Conservation (phyloP, 2,329 filamentous ascomycete species). For the Didymella pinodella region DNA sequence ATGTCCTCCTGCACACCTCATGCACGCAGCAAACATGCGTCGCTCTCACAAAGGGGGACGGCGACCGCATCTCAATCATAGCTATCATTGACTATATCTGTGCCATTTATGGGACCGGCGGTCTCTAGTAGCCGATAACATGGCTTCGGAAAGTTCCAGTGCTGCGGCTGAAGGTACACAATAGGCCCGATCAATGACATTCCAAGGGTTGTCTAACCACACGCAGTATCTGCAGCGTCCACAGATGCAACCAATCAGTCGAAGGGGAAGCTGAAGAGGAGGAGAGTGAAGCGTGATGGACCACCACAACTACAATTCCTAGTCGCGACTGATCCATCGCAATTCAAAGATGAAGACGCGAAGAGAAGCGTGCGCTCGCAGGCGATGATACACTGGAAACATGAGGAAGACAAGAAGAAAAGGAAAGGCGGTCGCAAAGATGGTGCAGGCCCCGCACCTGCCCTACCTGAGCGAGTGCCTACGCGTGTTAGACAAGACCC, state of each 20-base stretch:
- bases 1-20: slow-evolving; percentile 1
- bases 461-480: background rate
- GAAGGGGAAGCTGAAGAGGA: slow-evolving; percentile 23
- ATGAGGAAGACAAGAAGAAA: slow-evolving; percentile 24
- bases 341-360: slow-evolving; percentile 40
- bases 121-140: slow-evolving; percentile 5
- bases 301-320: slow-evolving; percentile 43
- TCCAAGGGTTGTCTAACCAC: slow-evolving; percentile 3
- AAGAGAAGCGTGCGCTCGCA: slow-evolving; percentile 45
- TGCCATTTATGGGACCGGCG: slow-evolving; percentile 3
- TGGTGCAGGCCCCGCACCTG: background rate
- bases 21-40: slow-evolving; percentile 11
- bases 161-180: slow-evolving; percentile 13
- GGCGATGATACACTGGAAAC: slow-evolving; percentile 45
- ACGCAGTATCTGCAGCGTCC: background rate
- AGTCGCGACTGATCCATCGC: slow-evolving; percentile 39
- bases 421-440: slow-evolving; percentile 10
- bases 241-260: slow-evolving; percentile 2
- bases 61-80: background rate
- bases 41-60: background rate
- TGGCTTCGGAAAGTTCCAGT: slow-evolving; percentile 9
- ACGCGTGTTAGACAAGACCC: background rate
- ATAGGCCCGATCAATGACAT: slow-evolving; percentile 3
- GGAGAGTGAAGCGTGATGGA: slow-evolving; percentile 34
- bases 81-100: slow-evolving; percentile 3